phyloP scores from a whole-genome alignment of 805 yeast species.

The Teunomyces panamensis region DNA sequence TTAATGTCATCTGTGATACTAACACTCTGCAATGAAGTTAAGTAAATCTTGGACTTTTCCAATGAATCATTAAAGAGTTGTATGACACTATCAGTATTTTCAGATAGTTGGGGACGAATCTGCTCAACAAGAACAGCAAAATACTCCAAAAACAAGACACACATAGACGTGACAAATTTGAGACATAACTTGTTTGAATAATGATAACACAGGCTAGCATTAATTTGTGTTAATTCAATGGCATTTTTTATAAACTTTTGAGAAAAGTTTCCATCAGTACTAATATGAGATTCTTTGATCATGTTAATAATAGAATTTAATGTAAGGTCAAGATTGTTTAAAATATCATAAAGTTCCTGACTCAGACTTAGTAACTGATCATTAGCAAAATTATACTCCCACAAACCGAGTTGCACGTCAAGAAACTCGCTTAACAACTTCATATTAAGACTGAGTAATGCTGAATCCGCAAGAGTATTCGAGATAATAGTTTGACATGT shows the following conservation, averaged over 20 bases:
- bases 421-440: background rate
- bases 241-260: background rate
- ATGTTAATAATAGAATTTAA: background rate
- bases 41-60: background rate
- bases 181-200: background rate
- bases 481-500: background rate
- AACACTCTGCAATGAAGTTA: background rate
- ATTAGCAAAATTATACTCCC: slow-evolving; percentile 11
- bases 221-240: background rate
- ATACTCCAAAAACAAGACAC: background rate
- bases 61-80: no score
- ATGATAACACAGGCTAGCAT: no score
- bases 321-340: background rate
- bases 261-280: slow-evolving; percentile 1
- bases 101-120: background rate
- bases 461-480: background rate
- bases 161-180: background rate
- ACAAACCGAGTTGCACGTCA: slow-evolving; percentile 3
- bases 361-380: background rate
- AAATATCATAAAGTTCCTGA: background rate
- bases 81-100: background rate
- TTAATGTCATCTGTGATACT: background rate
- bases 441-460: background rate
- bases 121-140: background rate
- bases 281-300: background rate